Evolutionary conservation across 495 filamentous ascomycete genomes (phyloP).

Genomic region (Podospora pseudopauciseta): DNA sequence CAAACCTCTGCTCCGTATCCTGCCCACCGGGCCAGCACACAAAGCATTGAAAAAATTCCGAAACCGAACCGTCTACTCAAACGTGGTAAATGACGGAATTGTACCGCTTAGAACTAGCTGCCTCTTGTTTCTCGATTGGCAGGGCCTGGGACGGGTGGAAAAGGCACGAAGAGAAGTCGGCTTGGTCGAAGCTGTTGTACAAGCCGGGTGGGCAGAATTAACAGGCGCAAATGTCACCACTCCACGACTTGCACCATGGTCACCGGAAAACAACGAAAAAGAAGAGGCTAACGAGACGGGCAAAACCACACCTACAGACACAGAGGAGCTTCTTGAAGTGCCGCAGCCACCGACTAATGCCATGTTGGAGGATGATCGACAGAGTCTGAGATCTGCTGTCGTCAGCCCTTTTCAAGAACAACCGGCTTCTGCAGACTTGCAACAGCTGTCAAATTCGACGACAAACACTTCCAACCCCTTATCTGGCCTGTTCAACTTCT

Average conservation of each 20-base stretch:
- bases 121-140: slow-evolving; percentile 95
- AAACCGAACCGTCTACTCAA: slow-evolving; percentile 91
- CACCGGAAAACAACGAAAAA: slow-evolving; percentile 27
- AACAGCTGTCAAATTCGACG: slow-evolving; percentile 25
- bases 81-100: slow-evolving; percentile 98
- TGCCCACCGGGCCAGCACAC: slow-evolving; percentile 92
- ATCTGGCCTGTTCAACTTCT: slow-evolving; percentile 62
- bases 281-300: slow-evolving; percentile 25
- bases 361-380: slow-evolving; percentile 51
- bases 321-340: slow-evolving; percentile 43
- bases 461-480: slow-evolving; percentile 46
- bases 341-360: slow-evolving; percentile 58
- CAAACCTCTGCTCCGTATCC: slow-evolving; percentile 84
- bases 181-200: slow-evolving; percentile 83
- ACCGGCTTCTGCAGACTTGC: slow-evolving; percentile 17
- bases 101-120: slow-evolving; percentile 93
- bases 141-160: slow-evolving; percentile 85
- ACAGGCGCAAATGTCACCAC: slow-evolving; percentile 64
- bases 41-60: slow-evolving; percentile 79
- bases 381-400: slow-evolving; percentile 39
- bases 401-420: slow-evolving; percentile 22
- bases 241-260: slow-evolving; percentile 36
- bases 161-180: slow-evolving; percentile 92
- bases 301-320: slow-evolving; percentile 23
- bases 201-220: slow-evolving; percentile 92